These are phyloP conservation scores for Metschnikowia similis DNA, from an alignment of 805 yeast genomes.

Conservation along the genomic window DNA sequence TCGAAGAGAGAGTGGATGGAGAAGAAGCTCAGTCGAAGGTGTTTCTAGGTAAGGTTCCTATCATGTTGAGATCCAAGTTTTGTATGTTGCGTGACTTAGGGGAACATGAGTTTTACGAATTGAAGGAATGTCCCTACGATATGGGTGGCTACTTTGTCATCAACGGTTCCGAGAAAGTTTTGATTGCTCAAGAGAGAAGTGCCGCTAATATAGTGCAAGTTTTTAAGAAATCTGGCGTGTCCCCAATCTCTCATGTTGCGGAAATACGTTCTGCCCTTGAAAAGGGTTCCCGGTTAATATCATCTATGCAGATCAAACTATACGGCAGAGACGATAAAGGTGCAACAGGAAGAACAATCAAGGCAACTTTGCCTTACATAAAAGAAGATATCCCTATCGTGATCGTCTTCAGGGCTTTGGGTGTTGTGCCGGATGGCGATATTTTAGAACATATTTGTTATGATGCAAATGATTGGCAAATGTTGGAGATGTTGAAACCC, in stretches of 20 bases:
- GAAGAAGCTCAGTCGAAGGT: constrained; percentile 70
- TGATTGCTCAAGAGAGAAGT: constrained; percentile 97
- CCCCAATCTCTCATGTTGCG: constrained; percentile 93
- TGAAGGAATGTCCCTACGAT: constrained; percentile 98
- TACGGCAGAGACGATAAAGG: constrained; percentile 78
- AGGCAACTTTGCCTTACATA: constrained; percentile 93
- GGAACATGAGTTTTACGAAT: constrained; percentile 89
- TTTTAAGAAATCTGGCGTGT: constrained; percentile 94
- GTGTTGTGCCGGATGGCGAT: constrained; percentile 99
- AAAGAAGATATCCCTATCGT: constrained; percentile 97
- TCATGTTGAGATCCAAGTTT: constrained; percentile 94
- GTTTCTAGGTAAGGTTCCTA: constrained; percentile 94
- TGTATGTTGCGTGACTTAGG: constrained; percentile 87
- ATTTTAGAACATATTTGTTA: constrained; percentile 96
- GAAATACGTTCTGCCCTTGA: constrained; percentile 96
- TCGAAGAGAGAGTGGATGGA: constrained; percentile 49
- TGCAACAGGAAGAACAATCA: constrained; percentile 72
- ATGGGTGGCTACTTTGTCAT: constrained; percentile 99
- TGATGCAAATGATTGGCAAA: constrained; percentile 98
- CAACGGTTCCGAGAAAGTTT: constrained; percentile 96
- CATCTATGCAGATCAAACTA: constrained; percentile 90
- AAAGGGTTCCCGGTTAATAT: constrained; percentile 92
- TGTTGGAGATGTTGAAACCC: constrained; percentile 98
- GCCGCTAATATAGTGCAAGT: constrained; percentile 99
- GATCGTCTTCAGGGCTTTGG: constrained; percentile 94